A percentile compares a stretch with the other conserved stretches of the same genome.
Conservation (phyloP, 1,139 yeast species). For the Blastobotrys malaysiensis region DNA sequence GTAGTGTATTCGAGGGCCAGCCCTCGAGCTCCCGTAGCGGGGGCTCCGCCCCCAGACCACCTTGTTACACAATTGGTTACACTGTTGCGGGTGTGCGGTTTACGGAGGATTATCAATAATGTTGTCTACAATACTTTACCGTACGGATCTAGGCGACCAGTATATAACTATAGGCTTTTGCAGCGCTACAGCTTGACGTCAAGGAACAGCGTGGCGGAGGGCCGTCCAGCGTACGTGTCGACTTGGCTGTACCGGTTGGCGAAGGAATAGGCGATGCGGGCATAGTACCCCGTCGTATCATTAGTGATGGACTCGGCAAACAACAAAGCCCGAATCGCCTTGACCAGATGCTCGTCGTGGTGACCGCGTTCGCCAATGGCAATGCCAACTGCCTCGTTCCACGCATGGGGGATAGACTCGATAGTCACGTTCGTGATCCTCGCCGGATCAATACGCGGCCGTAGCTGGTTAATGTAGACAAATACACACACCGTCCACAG, state of each 20-base stretch:
- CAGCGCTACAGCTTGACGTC: neutral
- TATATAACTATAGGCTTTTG: no score
- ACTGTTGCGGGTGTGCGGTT: no score
- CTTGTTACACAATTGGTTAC: no score
- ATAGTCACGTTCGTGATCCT: slow-evolving; percentile 13
- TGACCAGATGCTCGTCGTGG: slow-evolving; percentile 23
- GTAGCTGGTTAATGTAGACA: slow-evolving; percentile 22
- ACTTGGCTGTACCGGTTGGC: neutral
- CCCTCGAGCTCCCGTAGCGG: no score
- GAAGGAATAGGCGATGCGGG: slow-evolving; percentile 4
- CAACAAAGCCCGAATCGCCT: slow-evolving; percentile 24
- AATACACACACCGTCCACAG: slow-evolving; percentile 22
- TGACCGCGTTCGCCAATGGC: slow-evolving; percentile 16
- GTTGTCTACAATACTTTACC: neutral
- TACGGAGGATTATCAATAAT: neutral
- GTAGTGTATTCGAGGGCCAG: no score
- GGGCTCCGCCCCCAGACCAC: no score
- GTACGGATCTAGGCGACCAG: neutral
- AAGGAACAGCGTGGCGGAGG: neutral
- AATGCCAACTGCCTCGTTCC: slow-evolving; percentile 16
- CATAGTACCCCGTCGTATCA: slow-evolving; percentile 18
- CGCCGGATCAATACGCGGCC: slow-evolving; percentile 21
- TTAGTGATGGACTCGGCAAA: slow-evolving; percentile 18
- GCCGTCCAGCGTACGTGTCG: neutral
- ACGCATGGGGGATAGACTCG: slow-evolving; percentile 12